phyloP scores from a whole-genome alignment of 805 yeast species.

The Zygoascus ofunaensis region DNA sequence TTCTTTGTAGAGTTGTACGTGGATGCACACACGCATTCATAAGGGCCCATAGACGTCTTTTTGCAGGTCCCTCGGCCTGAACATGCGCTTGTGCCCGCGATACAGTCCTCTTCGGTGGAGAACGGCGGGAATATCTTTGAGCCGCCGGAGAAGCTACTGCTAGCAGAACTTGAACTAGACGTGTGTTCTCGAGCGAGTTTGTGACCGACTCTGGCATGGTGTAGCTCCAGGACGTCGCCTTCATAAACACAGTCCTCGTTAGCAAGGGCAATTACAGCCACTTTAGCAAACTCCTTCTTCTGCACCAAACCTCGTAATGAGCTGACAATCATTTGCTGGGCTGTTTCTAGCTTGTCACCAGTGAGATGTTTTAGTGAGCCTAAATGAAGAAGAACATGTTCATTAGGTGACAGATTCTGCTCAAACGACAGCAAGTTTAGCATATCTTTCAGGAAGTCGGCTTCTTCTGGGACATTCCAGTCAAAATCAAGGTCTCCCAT shows the following conservation, averaged over 20 bases:
- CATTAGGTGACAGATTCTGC: background rate
- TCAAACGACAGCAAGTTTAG: background rate
- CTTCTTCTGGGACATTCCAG: background rate
- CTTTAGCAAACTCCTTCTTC: constrained; percentile 1
- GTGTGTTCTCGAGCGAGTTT: background rate
- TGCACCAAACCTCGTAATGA: constrained; percentile 7
- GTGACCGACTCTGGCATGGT: background rate
- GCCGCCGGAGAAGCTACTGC: background rate
- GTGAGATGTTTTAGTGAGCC: constrained; percentile 1
- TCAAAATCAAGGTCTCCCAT: background rate
- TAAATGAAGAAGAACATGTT: constrained; percentile 6
- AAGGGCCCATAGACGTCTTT: constrained; percentile 20
- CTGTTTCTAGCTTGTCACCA: constrained; percentile 1
- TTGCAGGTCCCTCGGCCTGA: constrained; percentile 33
- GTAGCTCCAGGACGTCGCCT: background rate
- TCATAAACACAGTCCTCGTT: constrained; percentile 3
- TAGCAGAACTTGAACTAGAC: background rate
- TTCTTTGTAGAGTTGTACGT: constrained; percentile 24
- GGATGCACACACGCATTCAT: constrained; percentile 28
- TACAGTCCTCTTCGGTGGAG: constrained; percentile 26
- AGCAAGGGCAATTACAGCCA: constrained; percentile 11
- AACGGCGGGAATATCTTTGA: background rate
- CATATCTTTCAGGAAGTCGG: background rate
- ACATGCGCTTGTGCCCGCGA: constrained; percentile 27
- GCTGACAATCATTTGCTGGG: background rate